phyloP scores from a whole-genome alignment of 192 early-diverging fungal genomes.

The Chytriomyces confervae region DNA sequence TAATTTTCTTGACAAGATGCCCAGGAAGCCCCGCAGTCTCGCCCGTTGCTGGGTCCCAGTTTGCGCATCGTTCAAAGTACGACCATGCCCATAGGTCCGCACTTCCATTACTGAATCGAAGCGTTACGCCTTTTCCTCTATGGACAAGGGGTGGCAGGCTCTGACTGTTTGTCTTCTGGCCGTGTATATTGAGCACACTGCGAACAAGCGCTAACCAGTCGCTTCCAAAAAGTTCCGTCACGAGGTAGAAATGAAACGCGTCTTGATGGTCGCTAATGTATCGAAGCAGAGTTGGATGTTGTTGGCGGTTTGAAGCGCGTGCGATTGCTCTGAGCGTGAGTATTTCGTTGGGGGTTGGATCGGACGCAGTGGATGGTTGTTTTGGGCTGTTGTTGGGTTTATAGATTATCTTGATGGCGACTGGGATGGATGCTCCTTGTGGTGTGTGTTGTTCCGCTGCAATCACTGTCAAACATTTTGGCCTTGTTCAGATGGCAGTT shows the following conservation, averaged over 20 bases:
- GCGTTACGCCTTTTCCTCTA: background rate
- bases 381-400: background rate
- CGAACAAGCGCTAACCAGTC: constrained; percentile 1
- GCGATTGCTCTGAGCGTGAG: constrained; percentile 16
- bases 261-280: constrained; percentile 26
- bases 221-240: constrained; percentile 19
- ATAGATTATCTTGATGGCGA: constrained; percentile 25
- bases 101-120: background rate
- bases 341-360: constrained; percentile 13
- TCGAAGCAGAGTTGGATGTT: constrained; percentile 15
- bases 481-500: background rate
- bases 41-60: background rate
- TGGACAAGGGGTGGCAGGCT: background rate
- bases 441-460: constrained; percentile 1
- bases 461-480: background rate
- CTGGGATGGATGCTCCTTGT: background rate
- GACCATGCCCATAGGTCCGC: constrained; percentile 7
- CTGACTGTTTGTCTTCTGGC: background rate
- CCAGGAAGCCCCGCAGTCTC: background rate
- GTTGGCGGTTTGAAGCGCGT: background rate
- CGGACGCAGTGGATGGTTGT: background rate
- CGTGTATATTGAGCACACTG: background rate
- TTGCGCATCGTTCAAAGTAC: constrained; percentile 4
- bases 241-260: background rate
- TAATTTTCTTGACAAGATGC: constrained; percentile 12